Conservation (phyloP, 331 rosid species). For the Rosa hybrid region DNA sequence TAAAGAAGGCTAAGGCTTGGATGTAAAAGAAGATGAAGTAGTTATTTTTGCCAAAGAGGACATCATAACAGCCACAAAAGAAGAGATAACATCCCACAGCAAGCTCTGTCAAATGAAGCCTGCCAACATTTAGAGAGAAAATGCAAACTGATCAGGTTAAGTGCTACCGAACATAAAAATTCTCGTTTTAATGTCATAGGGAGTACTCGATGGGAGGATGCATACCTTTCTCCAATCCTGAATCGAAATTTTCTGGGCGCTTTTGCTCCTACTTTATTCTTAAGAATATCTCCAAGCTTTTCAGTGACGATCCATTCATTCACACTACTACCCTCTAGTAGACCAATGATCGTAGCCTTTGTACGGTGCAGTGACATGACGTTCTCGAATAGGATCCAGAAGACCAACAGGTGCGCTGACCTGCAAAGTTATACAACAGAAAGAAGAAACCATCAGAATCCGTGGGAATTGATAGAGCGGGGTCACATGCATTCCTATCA, state of each 20-base stretch:
- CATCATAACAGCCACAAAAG: conserved; percentile 69
- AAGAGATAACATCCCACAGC: conserved; percentile 72
- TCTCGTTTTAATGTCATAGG: neutral
- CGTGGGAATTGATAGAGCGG: neutral
- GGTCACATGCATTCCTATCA: neutral
- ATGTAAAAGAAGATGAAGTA: conserved; percentile 72
- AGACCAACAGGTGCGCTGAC: conserved; percentile 76
- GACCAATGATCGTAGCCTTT: conserved; percentile 83
- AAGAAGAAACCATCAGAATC: conserved; percentile 11
- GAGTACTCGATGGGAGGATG: neutral
- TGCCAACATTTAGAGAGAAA: conserved; percentile 31
- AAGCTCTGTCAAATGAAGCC: conserved; percentile 75
- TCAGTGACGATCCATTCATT: conserved; percentile 98
- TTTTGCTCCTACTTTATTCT: conserved; percentile 50
- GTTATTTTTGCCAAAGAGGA: conserved; percentile 71
- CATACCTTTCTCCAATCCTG: conserved; percentile 75
- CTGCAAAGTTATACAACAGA: conserved; percentile 39
- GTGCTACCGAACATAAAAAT: neutral
- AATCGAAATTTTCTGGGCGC: conserved; percentile 58
- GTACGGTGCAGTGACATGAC: conserved; percentile 86
- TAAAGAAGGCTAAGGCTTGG: conserved; percentile 75
- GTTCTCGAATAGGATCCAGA: conserved; percentile 95
- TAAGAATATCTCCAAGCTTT: conserved; percentile 83
- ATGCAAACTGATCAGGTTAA: conserved; percentile 22
- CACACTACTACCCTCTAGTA: conserved; percentile 77